A percentile compares a stretch with the other conserved stretches of the same genome.
Evolutionary conservation across 2,329 filamentous ascomycete species (phyloP).

Genomic region (Huntiella abstrusa): DNA sequence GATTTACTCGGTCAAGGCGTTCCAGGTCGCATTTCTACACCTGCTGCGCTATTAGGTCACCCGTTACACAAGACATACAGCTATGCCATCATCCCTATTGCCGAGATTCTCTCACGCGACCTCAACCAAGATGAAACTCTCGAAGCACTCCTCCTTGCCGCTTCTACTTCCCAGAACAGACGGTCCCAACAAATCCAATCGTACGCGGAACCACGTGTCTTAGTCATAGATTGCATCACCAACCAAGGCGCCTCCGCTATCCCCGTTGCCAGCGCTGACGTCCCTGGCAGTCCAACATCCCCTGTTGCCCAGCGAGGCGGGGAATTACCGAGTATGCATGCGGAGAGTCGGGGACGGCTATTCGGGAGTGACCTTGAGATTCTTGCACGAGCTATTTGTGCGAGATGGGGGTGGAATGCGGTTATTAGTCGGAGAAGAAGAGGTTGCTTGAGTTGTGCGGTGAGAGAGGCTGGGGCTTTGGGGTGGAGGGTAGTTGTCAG

Average conservation of each 20-base stretch:
- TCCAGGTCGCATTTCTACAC: conserved; percentile 24
- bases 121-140: conserved; percentile 23
- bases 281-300: conserved; percentile 12
- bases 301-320: conserved; percentile 11
- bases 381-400: conserved; percentile 52
- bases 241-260: conserved; percentile 18
- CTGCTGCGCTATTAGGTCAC: conserved; percentile 35
- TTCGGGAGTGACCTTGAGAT: conserved; percentile 50
- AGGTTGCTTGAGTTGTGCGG: conserved; percentile 54
- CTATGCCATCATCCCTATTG: conserved; percentile 40
- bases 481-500: conserved; percentile 50
- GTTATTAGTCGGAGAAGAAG: conserved; percentile 47
- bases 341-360: conserved; percentile 36
- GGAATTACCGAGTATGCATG: conserved; percentile 30
- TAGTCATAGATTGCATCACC: conserved; percentile 46
- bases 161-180: conserved; percentile 17
- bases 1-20: conserved; percentile 29
- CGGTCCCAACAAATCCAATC: conserved; percentile 16
- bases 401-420: conserved; percentile 56
- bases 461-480: conserved; percentile 54
- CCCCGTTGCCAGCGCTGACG: conserved; percentile 24
- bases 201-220: conserved; percentile 23
- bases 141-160: conserved; percentile 24
- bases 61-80: conserved; percentile 44
- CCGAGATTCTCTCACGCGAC: conserved; percentile 30